Conservation (phyloP, 2,329 filamentous ascomycete species). For the Aspergillus sp. region DNA sequence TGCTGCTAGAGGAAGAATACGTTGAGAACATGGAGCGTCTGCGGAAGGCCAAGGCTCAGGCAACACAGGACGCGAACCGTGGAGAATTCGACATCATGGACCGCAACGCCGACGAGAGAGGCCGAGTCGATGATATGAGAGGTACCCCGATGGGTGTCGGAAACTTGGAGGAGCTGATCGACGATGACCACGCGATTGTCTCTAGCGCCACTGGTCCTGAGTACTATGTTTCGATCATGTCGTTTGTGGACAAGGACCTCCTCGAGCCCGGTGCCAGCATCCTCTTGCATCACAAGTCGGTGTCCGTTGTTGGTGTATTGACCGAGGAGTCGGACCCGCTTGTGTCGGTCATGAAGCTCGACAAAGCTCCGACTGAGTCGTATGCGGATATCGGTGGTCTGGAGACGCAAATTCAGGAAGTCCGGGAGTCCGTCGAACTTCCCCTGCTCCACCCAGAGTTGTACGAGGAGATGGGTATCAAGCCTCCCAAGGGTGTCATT, state of each 20-base stretch:
- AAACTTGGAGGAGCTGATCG: slow-evolving; percentile 96
- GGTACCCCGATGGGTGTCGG: slow-evolving; percentile 98
- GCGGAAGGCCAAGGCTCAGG: slow-evolving; percentile 82
- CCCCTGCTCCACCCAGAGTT: slow-evolving; percentile 93
- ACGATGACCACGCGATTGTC: slow-evolving; percentile 98
- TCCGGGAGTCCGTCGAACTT: slow-evolving; percentile 93
- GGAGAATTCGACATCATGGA: slow-evolving; percentile 76
- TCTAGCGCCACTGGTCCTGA: slow-evolving; percentile 96
- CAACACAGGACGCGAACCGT: slow-evolving; percentile 50
- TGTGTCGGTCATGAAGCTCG: slow-evolving; percentile 98
- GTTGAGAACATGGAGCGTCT: slow-evolving; percentile 98
- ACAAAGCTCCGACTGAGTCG: slow-evolving; percentile 96
- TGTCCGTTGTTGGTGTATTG: slow-evolving; percentile 94
- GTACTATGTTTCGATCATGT: slow-evolving; percentile 99
- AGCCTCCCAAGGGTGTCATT: slow-evolving; percentile 98
- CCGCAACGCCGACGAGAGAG: slow-evolving; percentile 88
- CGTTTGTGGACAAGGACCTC: slow-evolving; percentile 98
- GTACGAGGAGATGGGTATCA: slow-evolving; percentile 99
- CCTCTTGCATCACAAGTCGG: slow-evolving; percentile 93
- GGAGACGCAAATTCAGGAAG: slow-evolving; percentile 94
- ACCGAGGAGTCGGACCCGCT: slow-evolving; percentile 94
- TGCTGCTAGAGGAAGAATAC: slow-evolving; percentile 95
- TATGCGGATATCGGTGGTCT: slow-evolving; percentile 98
- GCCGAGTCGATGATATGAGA: slow-evolving; percentile 95
- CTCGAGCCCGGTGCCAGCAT: slow-evolving; percentile 95